Evolutionary conservation across 352 stramenopile genomes (phyloP), one percentile per base, ranked within the genome.

Genomic region (Phytophthora palmivora): DNA sequence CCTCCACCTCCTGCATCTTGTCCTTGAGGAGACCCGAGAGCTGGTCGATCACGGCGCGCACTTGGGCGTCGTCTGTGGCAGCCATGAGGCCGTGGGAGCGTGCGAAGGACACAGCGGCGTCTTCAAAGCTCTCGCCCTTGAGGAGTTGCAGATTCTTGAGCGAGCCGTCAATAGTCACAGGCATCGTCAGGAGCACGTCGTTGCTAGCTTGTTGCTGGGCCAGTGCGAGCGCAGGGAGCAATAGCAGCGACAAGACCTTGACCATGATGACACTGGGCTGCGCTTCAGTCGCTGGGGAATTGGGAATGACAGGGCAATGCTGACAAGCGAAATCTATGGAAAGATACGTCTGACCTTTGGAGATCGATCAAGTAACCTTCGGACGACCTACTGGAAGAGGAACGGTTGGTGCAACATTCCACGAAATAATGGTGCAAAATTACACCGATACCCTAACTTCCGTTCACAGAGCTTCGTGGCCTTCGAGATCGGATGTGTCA

Each of bases 171-270:
- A 94, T 67, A 19, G 69, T 63, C 56, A 94, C 70, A 11, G 82
- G 67, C 70, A 92, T 72, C 26, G 83, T 89, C 64, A 94, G 32
- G 26, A 92, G 62, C 47, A 91, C 83, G 60, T 94, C 85, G 22
- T 54, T 59, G 21, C 41, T 47, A 6, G 71, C 24, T 15, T 70
- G 53, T 30, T 72, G 75, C 11, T 72, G 74, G 49, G 54, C 82
- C 45, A 76, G 63, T 2, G 61, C 76, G 21, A 83, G 51, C 16
- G 58, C 45, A 6, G 71, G 56, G 6, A 72, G 58, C 33, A 83
- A 46, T 37, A 81, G 34, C 22, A 77, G n/a, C 34, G 45, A 50
- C 8, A 34, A 53, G 12, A 32, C 11, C 42, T 67, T 71, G 28
- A 53, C 15, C 49, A 74, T 71, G 43, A 37, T 21, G 34, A 33